These are phyloP conservation scores for Cutaneotrichosporon arboriforme DNA, from an alignment of 1,284 basidiomycete species.

Conservation along the genomic window DNA sequence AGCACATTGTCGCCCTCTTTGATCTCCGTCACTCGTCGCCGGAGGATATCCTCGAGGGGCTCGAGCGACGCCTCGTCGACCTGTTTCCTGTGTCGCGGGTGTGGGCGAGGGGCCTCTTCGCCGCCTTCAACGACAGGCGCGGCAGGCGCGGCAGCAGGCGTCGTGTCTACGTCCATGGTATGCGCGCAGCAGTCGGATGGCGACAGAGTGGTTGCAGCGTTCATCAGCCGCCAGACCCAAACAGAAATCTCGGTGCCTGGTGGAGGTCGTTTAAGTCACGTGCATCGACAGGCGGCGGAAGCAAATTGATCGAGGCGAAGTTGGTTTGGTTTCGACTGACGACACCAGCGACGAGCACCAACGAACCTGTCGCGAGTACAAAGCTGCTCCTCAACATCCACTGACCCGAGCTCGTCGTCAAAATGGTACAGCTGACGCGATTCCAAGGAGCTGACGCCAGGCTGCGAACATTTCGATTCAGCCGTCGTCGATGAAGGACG, in stretches of 20 bases:
- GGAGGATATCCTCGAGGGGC: slow-evolving; percentile 34
- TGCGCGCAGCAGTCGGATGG: too few relatives aligned
- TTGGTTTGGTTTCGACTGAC: not conserved
- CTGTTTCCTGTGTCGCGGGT: not conserved
- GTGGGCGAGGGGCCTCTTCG: not conserved
- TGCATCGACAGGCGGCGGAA: slow-evolving; percentile 2
- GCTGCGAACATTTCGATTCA: slow-evolving; percentile 50
- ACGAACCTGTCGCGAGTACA: too few relatives aligned
- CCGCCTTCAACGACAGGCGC: not conserved
- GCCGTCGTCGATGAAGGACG: slow-evolving; percentile 60
- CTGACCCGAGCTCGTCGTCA: not conserved
- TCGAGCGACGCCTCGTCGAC: slow-evolving; percentile 11
- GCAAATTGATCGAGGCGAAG: not conserved
- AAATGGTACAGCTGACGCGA: slow-evolving; percentile 4
- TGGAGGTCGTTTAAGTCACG: slow-evolving; percentile 10
- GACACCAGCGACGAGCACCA: not conserved
- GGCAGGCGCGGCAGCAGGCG: not conserved
- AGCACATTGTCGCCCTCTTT: slow-evolving; percentile 49
- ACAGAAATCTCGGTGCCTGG: slow-evolving; percentile 7
- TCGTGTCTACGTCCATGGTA: not conserved
- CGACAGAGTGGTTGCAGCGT: too few relatives aligned
- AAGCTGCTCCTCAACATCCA: not conserved
- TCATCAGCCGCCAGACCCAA: too few relatives aligned
- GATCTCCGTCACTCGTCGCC: slow-evolving; percentile 40
- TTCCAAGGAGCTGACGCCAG: slow-evolving; percentile 18